Percentiles rank a stretch among this genome's conserved stretches.
phyloP scores from a whole-genome alignment of 371 early-diverging fungal species.

The Syncephalis fuscata region DNA sequence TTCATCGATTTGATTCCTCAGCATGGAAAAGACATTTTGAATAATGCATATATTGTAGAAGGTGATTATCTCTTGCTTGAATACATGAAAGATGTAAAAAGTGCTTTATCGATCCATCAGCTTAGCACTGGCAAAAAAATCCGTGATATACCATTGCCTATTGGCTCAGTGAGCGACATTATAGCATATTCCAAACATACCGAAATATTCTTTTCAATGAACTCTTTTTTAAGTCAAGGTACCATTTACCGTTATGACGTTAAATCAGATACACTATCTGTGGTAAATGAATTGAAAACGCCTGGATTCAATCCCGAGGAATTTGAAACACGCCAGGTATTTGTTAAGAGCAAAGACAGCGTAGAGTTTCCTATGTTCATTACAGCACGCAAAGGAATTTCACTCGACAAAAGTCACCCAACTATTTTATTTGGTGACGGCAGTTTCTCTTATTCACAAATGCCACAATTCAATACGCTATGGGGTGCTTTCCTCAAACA shows the following conservation, averaged over 20 bases:
- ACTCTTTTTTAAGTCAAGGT: slow-evolving; percentile 32
- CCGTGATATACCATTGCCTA: slow-evolving; percentile 10
- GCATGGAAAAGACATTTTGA: slow-evolving; percentile 21
- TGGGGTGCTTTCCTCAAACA: slow-evolving; percentile 25
- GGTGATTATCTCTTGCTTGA: slow-evolving; percentile 31
- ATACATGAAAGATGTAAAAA: slow-evolving; percentile 39
- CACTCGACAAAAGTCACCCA: slow-evolving; percentile 27
- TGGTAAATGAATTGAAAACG: slow-evolving; percentile 20
- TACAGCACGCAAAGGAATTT: slow-evolving; percentile 8
- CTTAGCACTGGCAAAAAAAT: slow-evolving; percentile 11
- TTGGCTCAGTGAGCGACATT: slow-evolving; percentile 9
- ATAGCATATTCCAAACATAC: slow-evolving; percentile 8
- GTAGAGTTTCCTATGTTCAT: slow-evolving; percentile 52
- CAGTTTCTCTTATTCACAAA: slow-evolving; percentile 30
- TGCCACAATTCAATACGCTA: slow-evolving; percentile 23
- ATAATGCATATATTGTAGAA: slow-evolving; percentile 15
- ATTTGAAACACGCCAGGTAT: slow-evolving; percentile 36
- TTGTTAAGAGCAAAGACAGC: slow-evolving; percentile 35
- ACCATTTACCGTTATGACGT: slow-evolving; percentile 24
- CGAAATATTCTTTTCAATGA: slow-evolving; percentile 26
- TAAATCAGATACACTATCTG: slow-evolving; percentile 8
- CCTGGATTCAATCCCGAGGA: slow-evolving; percentile 17
- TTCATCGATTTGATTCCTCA: slow-evolving; percentile 39
- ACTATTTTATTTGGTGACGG: slow-evolving; percentile 44
- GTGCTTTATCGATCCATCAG: slow-evolving; percentile 9